Base-by-base conservation (phyloP, 2,329 filamentous ascomycete genomes). In the Apiospora marii region DNA sequence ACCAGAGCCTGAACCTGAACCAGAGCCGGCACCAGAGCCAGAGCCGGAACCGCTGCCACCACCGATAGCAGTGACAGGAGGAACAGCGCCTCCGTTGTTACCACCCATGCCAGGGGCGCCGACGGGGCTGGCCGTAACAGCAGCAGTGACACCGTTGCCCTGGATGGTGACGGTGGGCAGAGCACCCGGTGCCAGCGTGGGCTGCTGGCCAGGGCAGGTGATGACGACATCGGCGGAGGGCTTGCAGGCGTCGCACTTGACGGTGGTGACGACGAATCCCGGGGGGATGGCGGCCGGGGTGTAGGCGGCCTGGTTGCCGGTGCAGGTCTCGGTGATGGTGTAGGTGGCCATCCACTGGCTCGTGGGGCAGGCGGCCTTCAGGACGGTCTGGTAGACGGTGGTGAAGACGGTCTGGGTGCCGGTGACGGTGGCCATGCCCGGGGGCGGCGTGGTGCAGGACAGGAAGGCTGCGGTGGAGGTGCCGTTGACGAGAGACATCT, bases 291-390 rank as follows among this genome's bases (percentile, higher is more conserved):
- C 72, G 1, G 78, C 77, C 30, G 78, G 77, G 16, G 77, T 76
- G 74, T 80, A 82, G 69, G 76, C 73, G 70, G 74, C 73, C 67
- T 76, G 77, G 72, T 78, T 75, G 69, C 82, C 82, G 16, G 76
- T 73, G 76, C 81, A 82, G 41, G 79, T 79, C 77, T 84, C 80
- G 12, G 76, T 77, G 76, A 85, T 75, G 70, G 83, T 85, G 79
- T 85, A 85, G 44, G 82, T 83, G 46, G 84, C 83, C 49, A 79
- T 72, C 83, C 84, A 84, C 67, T 75, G 72, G 74, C 80, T 77
- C n/a, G 80, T 83, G 72, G 80, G 76, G 75, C 82, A 82, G 70
- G 83, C 83, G 13, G 84, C 83, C 41, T 77, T 78, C 34, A 80
- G 75, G 53, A 80, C 79, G 43, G 82, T 82, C 74, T 79, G 78